A percentile compares a stretch with the other conserved stretches of the same genome.
These are phyloP conservation scores for Candida wancherniae DNA, from an alignment of 805 yeast species.

Conservation along the genomic window DNA sequence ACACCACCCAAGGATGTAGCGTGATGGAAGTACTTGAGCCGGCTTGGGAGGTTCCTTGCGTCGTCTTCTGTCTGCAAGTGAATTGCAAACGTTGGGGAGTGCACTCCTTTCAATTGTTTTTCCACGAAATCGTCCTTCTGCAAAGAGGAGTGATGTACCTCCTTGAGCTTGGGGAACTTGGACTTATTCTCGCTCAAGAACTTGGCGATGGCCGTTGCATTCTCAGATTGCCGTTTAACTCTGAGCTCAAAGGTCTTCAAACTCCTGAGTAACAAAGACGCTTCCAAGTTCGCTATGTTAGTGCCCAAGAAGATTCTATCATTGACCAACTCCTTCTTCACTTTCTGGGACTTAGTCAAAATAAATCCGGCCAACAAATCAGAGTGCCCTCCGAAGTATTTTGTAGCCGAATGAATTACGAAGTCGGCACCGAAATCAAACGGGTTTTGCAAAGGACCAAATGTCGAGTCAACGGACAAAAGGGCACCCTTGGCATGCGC, in stretches of 20 bases:
- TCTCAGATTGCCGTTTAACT: conserved; percentile 58
- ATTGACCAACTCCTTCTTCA: conserved; percentile 41
- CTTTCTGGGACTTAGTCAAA: conserved; percentile 52
- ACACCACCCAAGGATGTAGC: conserved; percentile 93
- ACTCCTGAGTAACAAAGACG: conserved; percentile 70
- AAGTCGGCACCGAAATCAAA: conserved; percentile 81
- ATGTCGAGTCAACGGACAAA: conserved; percentile 75
- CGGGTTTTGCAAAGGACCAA: conserved; percentile 84
- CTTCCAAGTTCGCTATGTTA: conserved; percentile 71
- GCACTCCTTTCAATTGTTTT: conserved; percentile 60
- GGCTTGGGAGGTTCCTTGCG: conserved; percentile 63
- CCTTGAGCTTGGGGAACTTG: conserved; percentile 45
- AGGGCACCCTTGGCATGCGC: conserved; percentile 78
- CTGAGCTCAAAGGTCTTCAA: conserved; percentile 77
- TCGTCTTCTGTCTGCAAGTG: conserved; percentile 43
- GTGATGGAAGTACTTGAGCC: conserved; percentile 70
- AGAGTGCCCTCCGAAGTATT: conserved; percentile 94
- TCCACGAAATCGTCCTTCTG: conserved; percentile 67
- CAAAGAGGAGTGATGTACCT: conserved; percentile 67
- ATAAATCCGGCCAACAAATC: conserved; percentile 82
- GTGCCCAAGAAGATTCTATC: conserved; percentile 78
- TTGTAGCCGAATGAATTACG: conserved; percentile 90
- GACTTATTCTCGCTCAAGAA: conserved; percentile 48
- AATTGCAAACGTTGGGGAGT: conserved; percentile 72
- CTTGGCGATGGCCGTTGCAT: conserved; percentile 57